Conservation (phyloP, 805 yeast species). For the Hanseniaspora jakobsenii region DNA sequence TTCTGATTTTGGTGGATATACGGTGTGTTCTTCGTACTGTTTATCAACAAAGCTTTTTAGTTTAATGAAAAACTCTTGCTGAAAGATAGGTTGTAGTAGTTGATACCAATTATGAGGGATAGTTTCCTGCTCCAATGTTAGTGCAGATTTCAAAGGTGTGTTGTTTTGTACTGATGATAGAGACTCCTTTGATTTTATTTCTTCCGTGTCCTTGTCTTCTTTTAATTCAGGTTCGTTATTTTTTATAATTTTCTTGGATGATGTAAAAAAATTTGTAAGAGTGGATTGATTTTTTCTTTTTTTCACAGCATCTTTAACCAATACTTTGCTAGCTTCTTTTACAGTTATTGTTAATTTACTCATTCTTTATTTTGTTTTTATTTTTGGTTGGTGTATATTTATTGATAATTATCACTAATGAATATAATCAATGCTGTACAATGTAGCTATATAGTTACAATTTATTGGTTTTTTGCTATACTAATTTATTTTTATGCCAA, state of each 20-base stretch:
- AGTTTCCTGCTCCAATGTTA: constrained; percentile 55
- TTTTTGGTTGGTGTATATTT: neutral
- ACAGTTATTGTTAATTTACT: neutral
- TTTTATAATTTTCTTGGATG: too few species aligned
- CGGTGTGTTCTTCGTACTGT: constrained; percentile 35
- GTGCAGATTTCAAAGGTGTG: constrained; percentile 18
- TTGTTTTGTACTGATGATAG: too few species aligned
- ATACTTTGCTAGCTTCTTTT: neutral
- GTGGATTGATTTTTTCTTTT: neutral
- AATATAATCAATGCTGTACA: too few species aligned
- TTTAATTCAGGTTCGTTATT: too few species aligned
- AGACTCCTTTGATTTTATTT: too few species aligned
- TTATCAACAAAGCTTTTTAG: constrained; percentile 51
- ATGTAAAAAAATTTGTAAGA: neutral
- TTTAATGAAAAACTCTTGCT: constrained; percentile 70
- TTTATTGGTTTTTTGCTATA: too few species aligned
- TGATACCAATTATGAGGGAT: constrained; percentile 72
- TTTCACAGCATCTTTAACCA: too few species aligned
- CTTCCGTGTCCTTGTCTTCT: too few species aligned
- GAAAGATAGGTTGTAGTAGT: constrained; percentile 54
- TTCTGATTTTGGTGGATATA: constrained; percentile 68
- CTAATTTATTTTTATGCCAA: too few species aligned
- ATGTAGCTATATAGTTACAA: too few species aligned
- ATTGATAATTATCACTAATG: neutral
- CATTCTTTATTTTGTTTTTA: neutral